Evolutionary conservation across 768 basidiomycete species (phyloP).

Genomic region (Tulasnella sp.): DNA sequence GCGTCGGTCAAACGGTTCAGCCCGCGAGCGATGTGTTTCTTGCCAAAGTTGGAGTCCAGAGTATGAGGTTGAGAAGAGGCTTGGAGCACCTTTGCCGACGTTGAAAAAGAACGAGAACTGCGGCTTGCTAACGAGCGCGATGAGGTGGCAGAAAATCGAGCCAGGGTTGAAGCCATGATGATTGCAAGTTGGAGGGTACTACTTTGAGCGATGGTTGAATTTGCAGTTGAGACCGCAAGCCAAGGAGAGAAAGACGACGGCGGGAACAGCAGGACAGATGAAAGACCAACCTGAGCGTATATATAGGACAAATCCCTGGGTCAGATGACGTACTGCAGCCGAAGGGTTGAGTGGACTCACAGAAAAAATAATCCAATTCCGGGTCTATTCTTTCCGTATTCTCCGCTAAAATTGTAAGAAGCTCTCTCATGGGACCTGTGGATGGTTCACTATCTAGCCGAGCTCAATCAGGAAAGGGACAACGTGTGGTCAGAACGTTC

Average conservation of each 20-base stretch:
- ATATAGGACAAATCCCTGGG: neutral
- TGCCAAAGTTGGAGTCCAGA: slow-evolving; percentile 28
- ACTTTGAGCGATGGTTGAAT: neutral
- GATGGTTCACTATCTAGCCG: neutral
- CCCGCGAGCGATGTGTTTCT: slow-evolving; percentile 32
- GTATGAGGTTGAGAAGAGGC: neutral
- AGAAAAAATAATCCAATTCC: neutral
- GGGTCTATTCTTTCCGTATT: neutral
- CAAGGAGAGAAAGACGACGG: neutral
- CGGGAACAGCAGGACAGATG: neutral
- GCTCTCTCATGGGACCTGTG: neutral
- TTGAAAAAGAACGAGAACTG: neutral
- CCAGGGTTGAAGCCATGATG: neutral
- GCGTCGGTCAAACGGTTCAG: slow-evolving; percentile 30
- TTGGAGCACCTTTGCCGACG: neutral
- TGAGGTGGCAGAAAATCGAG: neutral
- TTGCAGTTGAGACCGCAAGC: neutral
- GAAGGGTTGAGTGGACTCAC: neutral
- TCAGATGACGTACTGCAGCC: neutral
- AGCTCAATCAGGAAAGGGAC: neutral
- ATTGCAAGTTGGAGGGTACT: neutral
- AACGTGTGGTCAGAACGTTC: neutral
- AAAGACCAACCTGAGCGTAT: neutral
- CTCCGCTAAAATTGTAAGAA: neutral
- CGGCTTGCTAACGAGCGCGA: neutral